Percentiles rank a stretch among this genome's conserved stretches.
Conservation (phyloP, 1,284 basidiomycete genomes). For the Fistulinella cinereoalba region DNA sequence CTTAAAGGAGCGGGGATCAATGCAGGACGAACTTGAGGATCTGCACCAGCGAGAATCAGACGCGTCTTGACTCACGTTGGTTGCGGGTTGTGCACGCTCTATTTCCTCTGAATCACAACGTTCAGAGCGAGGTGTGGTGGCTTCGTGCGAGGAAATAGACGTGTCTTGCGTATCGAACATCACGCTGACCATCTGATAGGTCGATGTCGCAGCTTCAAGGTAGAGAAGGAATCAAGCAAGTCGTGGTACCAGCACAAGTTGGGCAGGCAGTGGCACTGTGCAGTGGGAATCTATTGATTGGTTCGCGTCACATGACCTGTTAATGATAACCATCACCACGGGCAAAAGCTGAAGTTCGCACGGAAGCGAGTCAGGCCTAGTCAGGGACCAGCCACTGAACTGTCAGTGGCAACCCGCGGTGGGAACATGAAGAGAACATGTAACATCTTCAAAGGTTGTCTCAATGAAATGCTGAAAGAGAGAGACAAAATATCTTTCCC, state of each 20-base stretch:
- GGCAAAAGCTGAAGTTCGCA: too few species aligned
- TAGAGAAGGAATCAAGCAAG: constrained; percentile 8
- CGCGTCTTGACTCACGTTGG: constrained; percentile 32
- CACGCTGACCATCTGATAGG: constrained; percentile 16
- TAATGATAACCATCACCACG: too few species aligned
- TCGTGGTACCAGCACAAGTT: constrained; percentile 30
- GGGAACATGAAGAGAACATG: too few species aligned
- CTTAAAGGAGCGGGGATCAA: constrained; percentile 19
- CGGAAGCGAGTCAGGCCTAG: too few species aligned
- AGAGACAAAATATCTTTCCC: too few species aligned
- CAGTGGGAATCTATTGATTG: constrained; percentile 28
- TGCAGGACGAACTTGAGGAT: constrained; percentile 31
- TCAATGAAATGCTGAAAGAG: too few species aligned
- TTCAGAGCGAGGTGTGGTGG: constrained; percentile 1
- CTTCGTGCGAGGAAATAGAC: constrained; percentile 5
- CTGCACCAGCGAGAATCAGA: constrained; percentile 19
- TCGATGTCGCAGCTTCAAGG: constrained; percentile 1
- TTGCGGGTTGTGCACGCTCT: constrained; percentile 22
- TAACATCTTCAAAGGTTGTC: too few species aligned
- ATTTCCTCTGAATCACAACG: constrained; percentile 10
- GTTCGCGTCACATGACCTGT: constrained; percentile 18
- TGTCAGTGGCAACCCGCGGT: too few species aligned
- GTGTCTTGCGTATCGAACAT: constrained; percentile 5
- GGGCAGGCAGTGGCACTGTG: constrained; percentile 2
- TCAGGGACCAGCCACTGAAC: too few species aligned